A percentile compares a stretch with the other conserved stretches of the same genome.
These are phyloP conservation scores for Furcasterigmium furcatum DNA, from an alignment of 2,329 filamentous ascomycete genomes.

Conservation along the genomic window DNA sequence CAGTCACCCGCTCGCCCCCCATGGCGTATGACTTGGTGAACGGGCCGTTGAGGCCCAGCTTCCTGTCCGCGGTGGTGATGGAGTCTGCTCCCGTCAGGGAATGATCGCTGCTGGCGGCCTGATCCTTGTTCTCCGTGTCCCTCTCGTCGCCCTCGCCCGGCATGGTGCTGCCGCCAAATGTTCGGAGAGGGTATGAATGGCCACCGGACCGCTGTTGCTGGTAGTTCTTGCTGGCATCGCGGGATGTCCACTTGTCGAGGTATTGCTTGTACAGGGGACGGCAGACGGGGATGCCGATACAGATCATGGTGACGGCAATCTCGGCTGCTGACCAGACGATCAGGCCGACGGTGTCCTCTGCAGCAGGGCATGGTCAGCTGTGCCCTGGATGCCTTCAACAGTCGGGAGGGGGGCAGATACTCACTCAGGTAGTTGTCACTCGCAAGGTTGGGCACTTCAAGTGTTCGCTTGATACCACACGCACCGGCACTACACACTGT, in stretches of 20 bases:
- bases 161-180: conserved; percentile 3
- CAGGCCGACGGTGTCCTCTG: conserved; percentile 32
- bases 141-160: not conserved
- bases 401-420: not conserved
- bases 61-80: conserved; percentile 1
- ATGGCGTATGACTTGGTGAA: conserved; percentile 1
- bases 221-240: not conserved
- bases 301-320: conserved; percentile 23
- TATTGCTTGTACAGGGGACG: too few species aligned
- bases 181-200: not conserved
- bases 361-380: not conserved
- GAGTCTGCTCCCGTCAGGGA: not conserved
- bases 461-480: too few species aligned
- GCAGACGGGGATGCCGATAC: conserved; percentile 32
- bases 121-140: too few species aligned
- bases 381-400: not conserved
- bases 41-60: not conserved
- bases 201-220: not conserved
- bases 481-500: too few species aligned
- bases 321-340: not conserved
- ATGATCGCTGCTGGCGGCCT: too few species aligned
- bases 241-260: conserved; percentile 32
- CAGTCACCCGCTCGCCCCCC: not conserved
- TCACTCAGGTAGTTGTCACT: not conserved
- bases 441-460: not conserved